Evolutionary conservation across 2,329 filamentous ascomycete genomes (phyloP), one percentile per base, ranked within the genome.

Genomic region (Aspergillus terreus): DNA sequence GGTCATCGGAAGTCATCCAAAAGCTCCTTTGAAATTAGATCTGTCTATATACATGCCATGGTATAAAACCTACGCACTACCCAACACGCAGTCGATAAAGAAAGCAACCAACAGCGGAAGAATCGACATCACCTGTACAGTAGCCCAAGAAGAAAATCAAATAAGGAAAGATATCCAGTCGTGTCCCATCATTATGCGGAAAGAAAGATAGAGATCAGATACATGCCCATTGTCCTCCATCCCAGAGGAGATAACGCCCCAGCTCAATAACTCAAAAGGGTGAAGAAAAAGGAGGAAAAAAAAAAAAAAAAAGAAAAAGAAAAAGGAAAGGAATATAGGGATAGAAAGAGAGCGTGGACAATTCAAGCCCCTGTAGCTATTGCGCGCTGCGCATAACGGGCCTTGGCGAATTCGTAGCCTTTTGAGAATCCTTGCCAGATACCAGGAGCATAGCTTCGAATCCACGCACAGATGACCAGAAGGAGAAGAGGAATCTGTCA

Each of bases 401-500:
- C 52, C 55, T 66, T 73, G 32, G 73, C 58, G 58, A 70, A 71
- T 51, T 73, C 64, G 61, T 68, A 70, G 36, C 64, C 66, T 48
- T 71, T 65, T 46, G 62, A 66, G 49, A 72, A 57, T 42, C 63
- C 67, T 59, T 70, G 64, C 69, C 71, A 72, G 51, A 73, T 65
- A 44, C 71, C 68, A 9, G 74, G 74, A 47, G 71, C 63, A 44
- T 70, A 70, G 57, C 70, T 76, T 52, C 72, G 68, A 55, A 72
- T 57, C 74, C 76, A 77, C 45, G 75, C 69, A 35, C 69, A 69
- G 32, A 77, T 63, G 49, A 77, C 70, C 43, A 78, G 60, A 54
- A 76, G 61, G 45, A 78, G 64, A 54, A 78, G 66, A 52, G 76
- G 76, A 61, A 78, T 77, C 76, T 61, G 50, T 35, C 42, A 49